Evolutionary conservation across 106 monocot species (phyloP).

Genomic region (Narthecium ossifragum): DNA sequence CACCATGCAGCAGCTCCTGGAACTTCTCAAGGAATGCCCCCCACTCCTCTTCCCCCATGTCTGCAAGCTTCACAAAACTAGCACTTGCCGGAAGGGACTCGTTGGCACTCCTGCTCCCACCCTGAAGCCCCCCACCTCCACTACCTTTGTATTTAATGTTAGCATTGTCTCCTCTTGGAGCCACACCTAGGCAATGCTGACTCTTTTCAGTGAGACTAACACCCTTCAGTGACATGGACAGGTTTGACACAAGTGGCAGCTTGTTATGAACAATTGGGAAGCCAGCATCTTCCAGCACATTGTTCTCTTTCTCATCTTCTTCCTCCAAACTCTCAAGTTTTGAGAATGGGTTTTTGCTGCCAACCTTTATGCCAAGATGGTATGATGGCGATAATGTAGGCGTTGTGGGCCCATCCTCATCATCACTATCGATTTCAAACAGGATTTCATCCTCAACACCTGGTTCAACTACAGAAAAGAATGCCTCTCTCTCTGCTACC

Average conservation of each 20-base stretch:
- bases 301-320: conserved; percentile 27
- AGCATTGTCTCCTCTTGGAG: conserved; percentile 10
- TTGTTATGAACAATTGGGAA: not conserved
- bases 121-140: conserved; percentile 5
- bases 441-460: conserved; percentile 30
- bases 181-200: not conserved
- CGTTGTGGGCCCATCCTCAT: conserved; percentile 5
- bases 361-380: conserved; percentile 5
- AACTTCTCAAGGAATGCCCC: conserved; percentile 68
- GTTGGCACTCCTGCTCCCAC: conserved; percentile 47
- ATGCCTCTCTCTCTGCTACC: conserved; percentile 28
- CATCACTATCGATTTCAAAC: conserved; percentile 34
- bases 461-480: conserved; percentile 8
- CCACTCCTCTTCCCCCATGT: conserved; percentile 84
- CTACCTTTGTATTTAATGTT: conserved; percentile 6
- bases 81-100: conserved; percentile 50
- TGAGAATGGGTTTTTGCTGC: conserved; percentile 17
- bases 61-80: conserved; percentile 68
- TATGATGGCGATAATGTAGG: conserved; percentile 1
- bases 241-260: conserved; percentile 24
- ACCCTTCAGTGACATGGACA: conserved; percentile 48
- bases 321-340: conserved; percentile 69
- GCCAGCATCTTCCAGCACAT: not conserved
- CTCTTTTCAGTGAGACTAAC: conserved; percentile 32
- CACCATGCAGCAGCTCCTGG: conserved; percentile 43